Conservation (phyloP, 305 asterid species). For the Andrographis paniculata region DNA sequence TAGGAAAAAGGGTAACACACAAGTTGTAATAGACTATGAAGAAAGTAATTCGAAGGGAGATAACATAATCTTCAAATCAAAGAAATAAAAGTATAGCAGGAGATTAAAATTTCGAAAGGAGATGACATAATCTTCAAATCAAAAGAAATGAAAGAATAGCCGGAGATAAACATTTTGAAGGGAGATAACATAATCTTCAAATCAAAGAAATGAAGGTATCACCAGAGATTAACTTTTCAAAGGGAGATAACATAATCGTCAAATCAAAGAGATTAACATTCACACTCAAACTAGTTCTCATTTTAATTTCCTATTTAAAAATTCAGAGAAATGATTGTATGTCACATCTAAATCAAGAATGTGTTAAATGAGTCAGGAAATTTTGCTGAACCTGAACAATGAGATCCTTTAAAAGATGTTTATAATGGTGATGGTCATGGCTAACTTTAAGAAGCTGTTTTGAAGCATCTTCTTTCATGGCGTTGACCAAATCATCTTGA, state of each 20-base stretch:
- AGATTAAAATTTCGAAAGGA: too few species aligned
- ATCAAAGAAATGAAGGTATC: too few species aligned
- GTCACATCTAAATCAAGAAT: background rate
- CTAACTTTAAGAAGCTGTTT: slow-evolving; percentile 74
- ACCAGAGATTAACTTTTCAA: background rate
- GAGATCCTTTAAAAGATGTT: slow-evolving; percentile 65
- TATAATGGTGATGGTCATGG: slow-evolving; percentile 41
- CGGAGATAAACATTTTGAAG: background rate
- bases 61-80: background rate
- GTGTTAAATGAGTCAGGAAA: slow-evolving; percentile 1
- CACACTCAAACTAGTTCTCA: background rate
- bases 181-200: background rate
- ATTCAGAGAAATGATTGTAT: too few species aligned
- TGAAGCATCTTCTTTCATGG: slow-evolving; percentile 82
- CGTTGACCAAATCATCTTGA: slow-evolving; percentile 84
- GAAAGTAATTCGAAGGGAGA: background rate
- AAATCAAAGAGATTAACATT: slow-evolving; percentile 1
- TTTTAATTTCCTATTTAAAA: too few species aligned
- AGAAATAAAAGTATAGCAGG: background rate
- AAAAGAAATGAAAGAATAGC: too few species aligned
- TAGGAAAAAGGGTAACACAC: background rate
- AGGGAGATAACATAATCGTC: too few species aligned
- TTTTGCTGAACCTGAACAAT: slow-evolving; percentile 56
- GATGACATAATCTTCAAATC: too few species aligned
- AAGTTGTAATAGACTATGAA: background rate